These are phyloP conservation scores for Nitzschia sp. DNA, from an alignment of 108 stramenopile species.

Conservation along the genomic window DNA sequence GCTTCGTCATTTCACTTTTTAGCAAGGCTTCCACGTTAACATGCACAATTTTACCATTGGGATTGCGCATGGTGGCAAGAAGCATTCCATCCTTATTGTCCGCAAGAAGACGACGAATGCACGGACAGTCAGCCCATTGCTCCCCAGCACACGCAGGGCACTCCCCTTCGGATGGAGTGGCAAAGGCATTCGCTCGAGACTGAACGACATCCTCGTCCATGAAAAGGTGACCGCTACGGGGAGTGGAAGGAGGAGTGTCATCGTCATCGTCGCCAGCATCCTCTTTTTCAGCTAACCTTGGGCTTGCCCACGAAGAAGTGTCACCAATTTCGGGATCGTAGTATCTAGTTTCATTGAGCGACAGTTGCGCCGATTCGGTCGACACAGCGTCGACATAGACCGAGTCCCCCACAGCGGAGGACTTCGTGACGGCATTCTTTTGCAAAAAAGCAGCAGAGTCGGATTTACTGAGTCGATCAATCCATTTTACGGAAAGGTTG, in stretches of 20 bases:
- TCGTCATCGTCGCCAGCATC: constrained; percentile 10
- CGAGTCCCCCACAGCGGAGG: background rate
- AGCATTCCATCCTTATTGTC: constrained; percentile 22
- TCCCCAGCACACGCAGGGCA: constrained; percentile 13
- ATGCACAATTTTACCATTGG: constrained; percentile 49
- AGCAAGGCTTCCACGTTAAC: constrained; percentile 65
- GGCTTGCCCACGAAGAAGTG: constrained; percentile 6
- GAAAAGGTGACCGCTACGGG: constrained; percentile 10
- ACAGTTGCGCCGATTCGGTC: constrained; percentile 6
- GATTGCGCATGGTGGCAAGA: constrained; percentile 23
- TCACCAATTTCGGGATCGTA: constrained; percentile 27
- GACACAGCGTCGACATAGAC: constrained; percentile 17
- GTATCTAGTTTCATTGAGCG: constrained; percentile 31
- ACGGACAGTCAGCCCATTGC: constrained; percentile 31
- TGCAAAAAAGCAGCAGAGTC: background rate
- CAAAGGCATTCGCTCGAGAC: background rate
- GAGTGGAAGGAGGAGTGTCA: constrained; percentile 36
- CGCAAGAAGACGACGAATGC: constrained; percentile 24
- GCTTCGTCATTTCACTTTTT: constrained; percentile 60
- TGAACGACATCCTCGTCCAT: background rate
- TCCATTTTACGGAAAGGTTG: constrained; percentile 30
- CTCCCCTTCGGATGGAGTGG: background rate
- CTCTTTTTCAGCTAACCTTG: background rate
- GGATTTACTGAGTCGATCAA: constrained; percentile 15
- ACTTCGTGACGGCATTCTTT: background rate